Evolutionary conservation across 1,284 basidiomycete species (phyloP), one percentile per base, ranked within the genome.

Genomic region (Rhodotorula sp.): DNA sequence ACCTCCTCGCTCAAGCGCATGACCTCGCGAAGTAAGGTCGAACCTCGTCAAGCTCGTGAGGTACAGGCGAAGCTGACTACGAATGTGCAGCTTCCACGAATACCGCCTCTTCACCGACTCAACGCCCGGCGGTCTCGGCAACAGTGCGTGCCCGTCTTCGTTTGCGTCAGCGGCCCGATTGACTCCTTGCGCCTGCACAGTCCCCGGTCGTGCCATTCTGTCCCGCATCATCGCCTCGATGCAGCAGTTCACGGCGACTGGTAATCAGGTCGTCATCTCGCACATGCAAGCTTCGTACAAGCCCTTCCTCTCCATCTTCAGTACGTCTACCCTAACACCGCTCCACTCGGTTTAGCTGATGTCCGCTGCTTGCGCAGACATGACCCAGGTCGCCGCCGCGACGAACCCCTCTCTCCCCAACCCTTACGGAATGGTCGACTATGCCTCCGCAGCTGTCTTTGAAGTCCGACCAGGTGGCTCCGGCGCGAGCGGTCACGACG

Each of bases 181-280:
- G 62, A 57, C 31, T 16, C 10, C 3, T 18, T 48, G 18, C 26
- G 1, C 9, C 4, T 16, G 0, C n/a, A 11, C 58, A 72, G 89
- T 93, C 77, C 89, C 91, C 72, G 89, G 89, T 44, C 87, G 89
- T 71, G 89, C 89, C 47, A 83, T 90, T 70, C 82, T 92, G 56
- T 85, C 87, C 78, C 86, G 88, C 28, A 83, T 94, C 78, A 81
- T 91, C 64, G 81, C 79, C 59, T 86, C 88, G 11, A 84, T 94
- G 64, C 84, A 88, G 77, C 86, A 86, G 75, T 87, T 94, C 76
- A 85, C 88, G 55, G 90, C 88, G 83, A 86, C 88, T 0, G 56
- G 46, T 76, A 87, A 90, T 80, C 87, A 88, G 51, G 86, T 93
- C 66, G 87, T 90, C 77, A 84, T 93, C 80, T 83, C 88, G 78